Evolutionary conservation across 2,329 filamentous ascomycete species (phyloP).

Genomic region (Colletotrichum karsti): DNA sequence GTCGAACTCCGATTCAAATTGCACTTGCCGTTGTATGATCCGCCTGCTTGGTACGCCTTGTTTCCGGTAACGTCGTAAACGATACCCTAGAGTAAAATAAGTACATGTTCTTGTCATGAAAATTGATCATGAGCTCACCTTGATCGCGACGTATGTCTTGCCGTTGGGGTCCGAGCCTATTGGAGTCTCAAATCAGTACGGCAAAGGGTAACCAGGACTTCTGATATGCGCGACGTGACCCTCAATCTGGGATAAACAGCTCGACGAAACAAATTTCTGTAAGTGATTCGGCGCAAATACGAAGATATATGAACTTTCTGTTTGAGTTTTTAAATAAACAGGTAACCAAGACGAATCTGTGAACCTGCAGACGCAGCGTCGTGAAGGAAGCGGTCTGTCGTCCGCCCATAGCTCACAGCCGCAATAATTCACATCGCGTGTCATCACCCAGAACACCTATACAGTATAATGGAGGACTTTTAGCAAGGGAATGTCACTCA

Average conservation of each 20-base stretch:
- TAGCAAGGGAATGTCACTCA: slow-evolving; percentile 53
- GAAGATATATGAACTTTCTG: too few relatives aligned
- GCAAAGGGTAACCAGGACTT: neutral
- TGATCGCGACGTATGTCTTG: slow-evolving; percentile 70
- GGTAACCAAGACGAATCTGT: too few relatives aligned
- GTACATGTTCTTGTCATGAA: neutral
- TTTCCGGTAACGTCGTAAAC: slow-evolving; percentile 96
- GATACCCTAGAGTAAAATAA: slow-evolving; percentile 68
- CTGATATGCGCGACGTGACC: neutral
- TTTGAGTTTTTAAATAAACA: too few relatives aligned
- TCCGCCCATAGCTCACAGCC: too few relatives aligned
- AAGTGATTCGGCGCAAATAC: too few relatives aligned
- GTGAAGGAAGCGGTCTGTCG: too few relatives aligned
- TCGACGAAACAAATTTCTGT: too few relatives aligned
- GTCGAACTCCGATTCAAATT: neutral
- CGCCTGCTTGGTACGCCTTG: slow-evolving; percentile 82
- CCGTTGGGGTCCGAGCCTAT: slow-evolving; percentile 25
- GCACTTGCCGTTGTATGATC: slow-evolving; percentile 82
- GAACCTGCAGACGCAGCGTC: too few relatives aligned
- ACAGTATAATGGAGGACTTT: too few relatives aligned
- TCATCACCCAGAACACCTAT: too few relatives aligned
- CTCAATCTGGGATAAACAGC: too few relatives aligned
- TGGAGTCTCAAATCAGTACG: neutral
- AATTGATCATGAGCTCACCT: slow-evolving; percentile 52
- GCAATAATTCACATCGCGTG: too few relatives aligned